Evolutionary conservation across 2,329 filamentous ascomycete species (phyloP).

Genomic region (Fusarium fracticaudum): DNA sequence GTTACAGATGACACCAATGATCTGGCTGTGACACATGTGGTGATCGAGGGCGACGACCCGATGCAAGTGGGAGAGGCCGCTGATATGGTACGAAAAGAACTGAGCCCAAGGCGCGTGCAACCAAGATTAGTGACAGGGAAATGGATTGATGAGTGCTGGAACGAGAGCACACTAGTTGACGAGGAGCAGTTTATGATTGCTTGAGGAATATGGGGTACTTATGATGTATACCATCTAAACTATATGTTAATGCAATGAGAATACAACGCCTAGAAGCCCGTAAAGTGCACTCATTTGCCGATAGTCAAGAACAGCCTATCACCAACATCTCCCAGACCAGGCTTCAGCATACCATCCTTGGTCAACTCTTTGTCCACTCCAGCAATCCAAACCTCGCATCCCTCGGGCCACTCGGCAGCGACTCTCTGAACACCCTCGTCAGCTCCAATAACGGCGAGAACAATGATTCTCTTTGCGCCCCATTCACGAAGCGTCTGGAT

Average conservation of each 20-base stretch:
- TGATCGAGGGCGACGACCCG: constrained; percentile 59
- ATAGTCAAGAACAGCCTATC: constrained; percentile 90
- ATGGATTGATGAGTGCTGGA: constrained; percentile 87
- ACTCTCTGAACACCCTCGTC: constrained; percentile 75
- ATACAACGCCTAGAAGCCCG: constrained; percentile 2
- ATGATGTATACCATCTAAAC: constrained; percentile 31
- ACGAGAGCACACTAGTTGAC: constrained; percentile 79
- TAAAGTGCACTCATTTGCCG: constrained; percentile 71
- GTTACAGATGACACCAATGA: constrained; percentile 63
- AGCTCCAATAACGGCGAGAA: constrained; percentile 80
- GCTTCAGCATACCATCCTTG: constrained; percentile 87
- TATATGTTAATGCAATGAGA: constrained; percentile 26
- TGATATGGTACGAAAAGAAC: constrained; percentile 55
- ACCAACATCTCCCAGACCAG: constrained; percentile 89
- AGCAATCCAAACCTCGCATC: constrained; percentile 83
- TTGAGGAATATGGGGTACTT: constrained; percentile 32
- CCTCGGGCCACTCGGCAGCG: constrained; percentile 80
- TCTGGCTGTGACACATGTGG: constrained; percentile 74
- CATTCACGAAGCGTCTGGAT: constrained; percentile 91
- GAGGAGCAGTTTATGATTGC: constrained; percentile 70
- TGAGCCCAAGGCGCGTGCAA: constrained; percentile 59
- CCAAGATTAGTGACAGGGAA: constrained; percentile 74
- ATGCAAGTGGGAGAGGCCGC: constrained; percentile 51
- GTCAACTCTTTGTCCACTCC: constrained; percentile 80
- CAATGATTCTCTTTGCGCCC: constrained; percentile 84